Conservation (phyloP, 2,329 filamentous ascomycete species). For the Cryphonectria nitschkei region DNA sequence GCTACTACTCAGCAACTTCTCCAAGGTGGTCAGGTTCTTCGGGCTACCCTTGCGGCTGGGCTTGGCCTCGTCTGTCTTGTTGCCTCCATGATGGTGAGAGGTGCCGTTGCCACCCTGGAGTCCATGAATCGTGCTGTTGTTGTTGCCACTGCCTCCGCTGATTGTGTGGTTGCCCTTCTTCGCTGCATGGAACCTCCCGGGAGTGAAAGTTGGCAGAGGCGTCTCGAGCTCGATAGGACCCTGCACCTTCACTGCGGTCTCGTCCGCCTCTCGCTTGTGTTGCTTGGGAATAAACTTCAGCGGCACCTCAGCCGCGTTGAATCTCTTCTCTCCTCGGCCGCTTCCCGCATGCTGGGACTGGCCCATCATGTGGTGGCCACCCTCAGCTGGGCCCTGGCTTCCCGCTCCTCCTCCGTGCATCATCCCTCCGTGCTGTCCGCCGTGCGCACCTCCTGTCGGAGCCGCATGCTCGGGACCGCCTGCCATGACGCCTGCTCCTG, state of each 20-base stretch:
- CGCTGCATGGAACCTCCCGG: not conserved
- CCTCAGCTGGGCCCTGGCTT: not conserved
- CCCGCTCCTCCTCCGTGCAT: not conserved
- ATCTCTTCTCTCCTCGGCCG: not conserved
- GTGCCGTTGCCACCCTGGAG: not conserved
- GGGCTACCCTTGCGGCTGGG: not conserved
- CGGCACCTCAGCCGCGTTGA: not conserved
- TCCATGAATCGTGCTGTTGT: not conserved
- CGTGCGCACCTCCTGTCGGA: not conserved
- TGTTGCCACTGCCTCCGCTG: not conserved
- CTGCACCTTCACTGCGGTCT: not conserved
- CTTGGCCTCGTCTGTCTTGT: not conserved
- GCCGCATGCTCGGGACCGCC: not conserved
- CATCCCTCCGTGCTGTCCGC: not conserved
- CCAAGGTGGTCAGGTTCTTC: not conserved
- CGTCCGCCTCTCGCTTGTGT: not conserved
- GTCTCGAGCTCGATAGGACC: not conserved
- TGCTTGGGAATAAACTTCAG: not conserved
- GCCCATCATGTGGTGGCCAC: not conserved
- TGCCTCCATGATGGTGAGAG: not conserved
- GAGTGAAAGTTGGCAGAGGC: not conserved
- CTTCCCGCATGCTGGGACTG: not conserved
- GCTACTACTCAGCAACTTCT: not conserved
- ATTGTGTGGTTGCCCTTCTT: not conserved
- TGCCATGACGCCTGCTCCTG: not conserved